Evolutionary conservation across 768 basidiomycete genomes (phyloP).

Genomic region (Xerocomellus dryophilus): DNA sequence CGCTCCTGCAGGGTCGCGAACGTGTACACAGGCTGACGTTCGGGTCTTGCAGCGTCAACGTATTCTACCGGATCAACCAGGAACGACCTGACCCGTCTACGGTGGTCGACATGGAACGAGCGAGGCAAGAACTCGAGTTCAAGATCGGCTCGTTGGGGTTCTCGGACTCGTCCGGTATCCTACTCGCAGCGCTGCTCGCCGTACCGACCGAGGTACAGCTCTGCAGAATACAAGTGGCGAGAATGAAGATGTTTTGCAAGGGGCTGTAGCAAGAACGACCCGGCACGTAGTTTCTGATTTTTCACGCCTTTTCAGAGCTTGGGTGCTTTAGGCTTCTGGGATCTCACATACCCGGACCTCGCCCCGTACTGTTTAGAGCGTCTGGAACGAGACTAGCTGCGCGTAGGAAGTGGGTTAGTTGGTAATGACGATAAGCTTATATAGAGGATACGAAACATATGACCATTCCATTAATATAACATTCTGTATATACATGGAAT

Average conservation of each 20-base stretch:
- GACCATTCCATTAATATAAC: not conserved
- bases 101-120: slow-evolving; percentile 52
- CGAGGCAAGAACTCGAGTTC: slow-evolving; percentile 80
- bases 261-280: slow-evolving; percentile 40
- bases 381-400: not conserved
- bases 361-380: not conserved
- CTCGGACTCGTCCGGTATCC: slow-evolving; percentile 73
- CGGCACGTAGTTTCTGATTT: not conserved
- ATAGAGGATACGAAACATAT: not conserved
- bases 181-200: slow-evolving; percentile 40
- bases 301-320: no score
- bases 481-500: not conserved
- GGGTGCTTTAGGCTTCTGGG: not conserved
- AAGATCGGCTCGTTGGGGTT: slow-evolving; percentile 89
- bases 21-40: not conserved
- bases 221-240: slow-evolving; percentile 66
- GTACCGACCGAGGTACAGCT: slow-evolving; percentile 61
- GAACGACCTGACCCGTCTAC: slow-evolving; percentile 51
- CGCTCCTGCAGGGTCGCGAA: not conserved
- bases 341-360: no score
- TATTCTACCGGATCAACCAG: slow-evolving; percentile 80
- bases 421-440: not conserved
- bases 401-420: not conserved
- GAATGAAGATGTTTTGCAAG: slow-evolving; percentile 71
- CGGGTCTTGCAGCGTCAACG: slow-evolving; percentile 64